Evolutionary conservation across 2,329 filamentous ascomycete genomes (phyloP).

Genomic region (Davidsoniella neocaledoniae): DNA sequence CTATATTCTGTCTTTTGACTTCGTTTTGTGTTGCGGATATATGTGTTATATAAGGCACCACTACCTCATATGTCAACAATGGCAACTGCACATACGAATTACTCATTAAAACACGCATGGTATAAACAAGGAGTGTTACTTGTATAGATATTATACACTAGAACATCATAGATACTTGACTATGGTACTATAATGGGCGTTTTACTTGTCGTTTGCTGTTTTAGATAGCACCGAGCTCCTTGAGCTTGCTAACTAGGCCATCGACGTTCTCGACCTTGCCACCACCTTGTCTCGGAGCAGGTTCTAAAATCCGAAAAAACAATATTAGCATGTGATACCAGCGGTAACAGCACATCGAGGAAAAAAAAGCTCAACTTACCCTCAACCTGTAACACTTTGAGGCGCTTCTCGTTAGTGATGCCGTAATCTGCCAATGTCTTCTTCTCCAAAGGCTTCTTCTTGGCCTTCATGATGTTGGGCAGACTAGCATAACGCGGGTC

Average conservation of each 20-base stretch:
- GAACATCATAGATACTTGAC: not conserved
- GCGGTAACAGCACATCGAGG: too few relatives aligned
- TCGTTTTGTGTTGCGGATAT: too few relatives aligned
- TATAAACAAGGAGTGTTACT: too few relatives aligned
- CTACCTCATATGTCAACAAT: too few relatives aligned
- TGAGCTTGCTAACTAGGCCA: conserved; percentile 82
- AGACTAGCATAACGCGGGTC: conserved; percentile 88
- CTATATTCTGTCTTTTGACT: too few relatives aligned
- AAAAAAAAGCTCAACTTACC: conserved; percentile 32
- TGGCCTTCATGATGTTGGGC: conserved; percentile 99
- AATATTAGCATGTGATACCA: conserved; percentile 8
- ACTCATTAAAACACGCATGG: too few relatives aligned
- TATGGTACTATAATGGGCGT: not conserved
- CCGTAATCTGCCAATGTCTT: conserved; percentile 71
- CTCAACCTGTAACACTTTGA: conserved; percentile 82
- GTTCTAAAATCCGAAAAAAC: conserved; percentile 37
- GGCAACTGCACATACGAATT: too few relatives aligned
- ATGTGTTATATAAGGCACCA: too few relatives aligned
- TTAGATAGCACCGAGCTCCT: conserved; percentile 84
- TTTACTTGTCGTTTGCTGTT: not conserved
- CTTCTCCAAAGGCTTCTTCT: conserved; percentile 98
- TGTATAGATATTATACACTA: not conserved
- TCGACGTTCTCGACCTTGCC: conserved; percentile 96
- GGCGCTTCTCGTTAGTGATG: conserved; percentile 52
- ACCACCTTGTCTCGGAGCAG: conserved; percentile 71